Percentiles rank a stretch among this genome's conserved stretches.
Evolutionary conservation across 2,329 filamentous ascomycete genomes (phyloP).

Genomic region (Cryoendolithus antarcticus): DNA sequence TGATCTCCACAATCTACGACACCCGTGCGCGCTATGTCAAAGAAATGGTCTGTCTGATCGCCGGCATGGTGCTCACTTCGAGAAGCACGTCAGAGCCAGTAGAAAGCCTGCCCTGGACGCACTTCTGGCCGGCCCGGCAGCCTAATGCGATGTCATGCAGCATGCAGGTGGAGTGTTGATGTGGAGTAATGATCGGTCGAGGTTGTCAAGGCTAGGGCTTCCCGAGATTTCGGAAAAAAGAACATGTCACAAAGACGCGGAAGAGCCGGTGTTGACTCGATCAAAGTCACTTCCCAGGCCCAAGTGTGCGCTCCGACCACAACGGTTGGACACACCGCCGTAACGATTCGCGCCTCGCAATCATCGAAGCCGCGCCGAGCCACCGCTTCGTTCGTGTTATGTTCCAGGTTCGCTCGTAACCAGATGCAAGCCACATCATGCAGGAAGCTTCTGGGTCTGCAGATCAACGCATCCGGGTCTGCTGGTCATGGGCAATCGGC

Average conservation of each 20-base stretch:
- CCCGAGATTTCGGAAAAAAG: conserved; percentile 4
- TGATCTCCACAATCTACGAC: neutral
- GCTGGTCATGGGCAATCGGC: neutral
- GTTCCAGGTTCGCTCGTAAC: neutral
- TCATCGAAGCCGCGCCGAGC: conserved; percentile 1
- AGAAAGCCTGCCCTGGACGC: conserved; percentile 17
- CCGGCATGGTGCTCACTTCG: conserved; percentile 16
- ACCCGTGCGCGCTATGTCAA: conserved; percentile 14
- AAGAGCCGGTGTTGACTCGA: conserved; percentile 9
- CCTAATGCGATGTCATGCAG: conserved; percentile 17
- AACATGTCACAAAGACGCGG: conserved; percentile 19
- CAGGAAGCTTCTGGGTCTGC: conserved; percentile 5
- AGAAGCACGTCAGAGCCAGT: conserved; percentile 14
- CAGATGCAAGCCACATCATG: conserved; percentile 5
- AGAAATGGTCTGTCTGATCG: conserved; percentile 19
- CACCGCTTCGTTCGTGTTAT: conserved; percentile 1
- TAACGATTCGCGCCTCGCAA: neutral
- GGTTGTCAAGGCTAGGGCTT: conserved; percentile 4
- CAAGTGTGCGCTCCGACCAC: neutral
- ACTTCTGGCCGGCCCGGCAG: conserved; percentile 19
- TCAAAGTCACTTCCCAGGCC: neutral
- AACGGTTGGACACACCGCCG: conserved; percentile 3
- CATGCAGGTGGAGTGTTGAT: conserved; percentile 1
- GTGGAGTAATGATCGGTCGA: conserved; percentile 2
- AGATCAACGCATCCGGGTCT: conserved; percentile 1